Percentiles rank a stretch among this genome's conserved stretches.
Conservation (phyloP, 1,139 yeast species). For the Taphrina pruni region DNA sequence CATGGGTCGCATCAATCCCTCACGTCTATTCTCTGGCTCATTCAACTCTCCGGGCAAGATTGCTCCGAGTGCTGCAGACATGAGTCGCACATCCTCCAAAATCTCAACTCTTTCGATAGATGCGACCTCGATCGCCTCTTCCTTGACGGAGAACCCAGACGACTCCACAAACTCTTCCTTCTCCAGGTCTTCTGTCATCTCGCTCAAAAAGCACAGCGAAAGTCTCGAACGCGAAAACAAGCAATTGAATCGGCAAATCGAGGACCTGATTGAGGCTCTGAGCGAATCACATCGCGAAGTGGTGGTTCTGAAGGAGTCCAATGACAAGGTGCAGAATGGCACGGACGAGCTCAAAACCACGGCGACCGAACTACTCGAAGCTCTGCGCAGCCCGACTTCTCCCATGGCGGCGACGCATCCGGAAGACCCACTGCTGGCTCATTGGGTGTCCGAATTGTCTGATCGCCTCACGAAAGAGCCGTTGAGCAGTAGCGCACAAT, state of each 20-base stretch:
- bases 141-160: conserved; percentile 31
- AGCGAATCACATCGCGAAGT: conserved; percentile 45
- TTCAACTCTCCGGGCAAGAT: conserved; percentile 21
- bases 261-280: conserved; percentile 47
- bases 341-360: conserved; percentile 43
- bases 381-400: conserved; percentile 16
- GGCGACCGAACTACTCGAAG: conserved; percentile 40
- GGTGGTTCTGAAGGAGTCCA: conserved; percentile 40
- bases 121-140: conserved; percentile 18
- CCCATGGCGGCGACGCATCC: conserved; percentile 10
- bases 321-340: conserved; percentile 43
- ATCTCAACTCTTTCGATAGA: conserved; percentile 16
- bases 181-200: conserved; percentile 19
- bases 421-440: conserved; percentile 34
- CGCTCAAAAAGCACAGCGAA: conserved; percentile 33
- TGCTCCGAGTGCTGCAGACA: conserved; percentile 27
- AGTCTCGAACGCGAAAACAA: conserved; percentile 34
- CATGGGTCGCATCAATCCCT: conserved; percentile 42
- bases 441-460: conserved; percentile 22
- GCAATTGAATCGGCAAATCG: conserved; percentile 46
- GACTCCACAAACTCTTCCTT: conserved; percentile 23
- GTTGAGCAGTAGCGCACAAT: conserved; percentile 27
- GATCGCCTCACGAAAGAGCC: conserved; percentile 40
- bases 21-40: conserved; percentile 34
- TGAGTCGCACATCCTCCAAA: conserved; percentile 24